Conservation (phyloP, 2,329 filamentous ascomycete genomes). For the Raffaelea albimanens region DNA sequence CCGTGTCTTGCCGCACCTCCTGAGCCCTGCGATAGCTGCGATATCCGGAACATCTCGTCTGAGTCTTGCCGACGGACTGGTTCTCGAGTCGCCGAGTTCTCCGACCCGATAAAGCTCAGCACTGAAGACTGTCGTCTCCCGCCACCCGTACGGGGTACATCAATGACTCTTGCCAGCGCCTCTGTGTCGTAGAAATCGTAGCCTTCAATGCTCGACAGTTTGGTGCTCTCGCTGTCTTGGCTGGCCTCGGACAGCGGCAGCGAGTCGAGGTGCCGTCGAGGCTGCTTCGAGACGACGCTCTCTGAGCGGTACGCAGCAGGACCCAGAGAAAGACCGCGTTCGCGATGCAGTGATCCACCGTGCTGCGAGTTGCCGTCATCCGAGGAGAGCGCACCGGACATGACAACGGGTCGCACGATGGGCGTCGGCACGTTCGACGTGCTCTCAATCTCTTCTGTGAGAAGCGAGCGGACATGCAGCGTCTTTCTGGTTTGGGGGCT, state of each 20-base stretch:
- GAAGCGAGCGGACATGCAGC: conserved; percentile 31
- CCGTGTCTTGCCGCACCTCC: neutral
- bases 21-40: conserved; percentile 25
- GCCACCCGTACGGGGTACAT: conserved; percentile 29
- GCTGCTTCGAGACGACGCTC: conserved; percentile 8
- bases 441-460: conserved; percentile 49
- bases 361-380: conserved; percentile 15
- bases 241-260: conserved; percentile 40
- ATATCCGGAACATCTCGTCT: conserved; percentile 51
- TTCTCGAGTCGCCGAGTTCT: conserved; percentile 17
- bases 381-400: neutral
- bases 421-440: conserved; percentile 55
- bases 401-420: conserved; percentile 38
- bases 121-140: conserved; percentile 11
- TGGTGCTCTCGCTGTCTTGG: conserved; percentile 36
- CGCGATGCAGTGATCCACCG: conserved; percentile 31
- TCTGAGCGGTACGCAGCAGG: conserved; percentile 31
- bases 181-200: conserved; percentile 59
- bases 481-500: neutral
- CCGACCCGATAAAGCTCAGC: conserved; percentile 21
- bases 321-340: conserved; percentile 40
- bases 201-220: conserved; percentile 46
- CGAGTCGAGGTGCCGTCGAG: conserved; percentile 38
- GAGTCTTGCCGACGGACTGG: conserved; percentile 40
- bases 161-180: conserved; percentile 40